Conservation (phyloP, 148 eudicot genomes). For the Diospyros kaki region DNA sequence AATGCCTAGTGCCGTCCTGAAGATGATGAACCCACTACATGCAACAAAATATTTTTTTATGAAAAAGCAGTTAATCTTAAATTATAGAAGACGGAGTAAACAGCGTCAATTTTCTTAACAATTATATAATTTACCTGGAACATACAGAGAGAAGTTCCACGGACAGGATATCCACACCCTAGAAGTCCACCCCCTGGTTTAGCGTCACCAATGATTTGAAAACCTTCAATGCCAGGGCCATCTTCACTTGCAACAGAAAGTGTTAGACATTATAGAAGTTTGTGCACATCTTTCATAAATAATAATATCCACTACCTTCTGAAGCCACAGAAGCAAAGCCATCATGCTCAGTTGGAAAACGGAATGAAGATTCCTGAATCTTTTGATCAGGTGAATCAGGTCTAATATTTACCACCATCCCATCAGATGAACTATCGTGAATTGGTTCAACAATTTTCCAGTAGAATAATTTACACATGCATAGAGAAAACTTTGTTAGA, state of each 20-base stretch:
- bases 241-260: constrained; percentile 35
- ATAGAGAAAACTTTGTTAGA: constrained; percentile 1
- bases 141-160: constrained; percentile 88
- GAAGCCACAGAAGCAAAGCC: constrained; percentile 19
- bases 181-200: constrained; percentile 71
- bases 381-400: constrained; percentile 27
- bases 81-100: not conserved
- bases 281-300: not conserved
- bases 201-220: constrained; percentile 88
- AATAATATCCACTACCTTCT: constrained; percentile 31
- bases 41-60: constrained; percentile 10
- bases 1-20: constrained; percentile 91
- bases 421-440: constrained; percentile 15
- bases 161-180: constrained; percentile 86
- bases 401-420: constrained; percentile 17
- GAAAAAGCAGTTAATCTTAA: constrained; percentile 9
- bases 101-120: not conserved
- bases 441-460: constrained; percentile 20
- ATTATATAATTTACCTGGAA: constrained; percentile 62
- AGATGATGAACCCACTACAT: constrained; percentile 95
- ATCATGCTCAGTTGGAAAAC: constrained; percentile 25
- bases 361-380: constrained; percentile 19
- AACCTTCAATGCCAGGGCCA: constrained; percentile 80
- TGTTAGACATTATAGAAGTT: constrained; percentile 13
- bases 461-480: constrained; percentile 8